These are phyloP conservation scores for Aureobasidium sp. DNA, from an alignment of 2,329 filamentous ascomycete species.

Conservation along the genomic window DNA sequence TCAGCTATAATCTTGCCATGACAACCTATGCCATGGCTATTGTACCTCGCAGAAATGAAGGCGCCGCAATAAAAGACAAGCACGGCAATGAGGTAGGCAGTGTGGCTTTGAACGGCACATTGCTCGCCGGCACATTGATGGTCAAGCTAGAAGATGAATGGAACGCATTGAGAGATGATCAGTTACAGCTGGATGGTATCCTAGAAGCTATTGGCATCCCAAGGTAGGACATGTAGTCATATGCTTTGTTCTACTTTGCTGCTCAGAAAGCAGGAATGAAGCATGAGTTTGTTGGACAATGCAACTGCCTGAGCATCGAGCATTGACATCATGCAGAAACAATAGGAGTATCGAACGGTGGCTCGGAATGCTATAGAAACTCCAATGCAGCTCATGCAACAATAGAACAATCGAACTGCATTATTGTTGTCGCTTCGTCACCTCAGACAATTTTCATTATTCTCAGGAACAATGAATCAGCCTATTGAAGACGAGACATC, in stretches of 20 bases:
- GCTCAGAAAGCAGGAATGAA: neutral
- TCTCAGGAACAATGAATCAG: neutral
- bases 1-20: constrained; percentile 55
- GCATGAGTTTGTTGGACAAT: too few relatives aligned
- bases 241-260: too few relatives aligned
- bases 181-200: constrained; percentile 37
- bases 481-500: neutral
- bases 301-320: too few relatives aligned
- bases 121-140: constrained; percentile 52
- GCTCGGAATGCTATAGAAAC: too few relatives aligned
- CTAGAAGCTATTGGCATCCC: constrained; percentile 38
- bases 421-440: neutral
- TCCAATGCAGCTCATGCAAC: too few relatives aligned
- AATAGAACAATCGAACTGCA: neutral
- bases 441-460: neutral
- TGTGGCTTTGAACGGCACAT: constrained; percentile 50
- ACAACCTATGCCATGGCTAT: constrained; percentile 49
- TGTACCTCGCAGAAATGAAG: constrained; percentile 44
- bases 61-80: constrained; percentile 35
- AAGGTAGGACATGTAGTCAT: constrained; percentile 1
- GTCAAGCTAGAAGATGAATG: constrained; percentile 51
- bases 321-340: too few relatives aligned
- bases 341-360: too few relatives aligned
- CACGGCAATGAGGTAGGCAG: constrained; percentile 34
- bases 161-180: constrained; percentile 39